phyloP scores from a whole-genome alignment of 306 rosid species.

The Styphnolobium japonicum region DNA sequence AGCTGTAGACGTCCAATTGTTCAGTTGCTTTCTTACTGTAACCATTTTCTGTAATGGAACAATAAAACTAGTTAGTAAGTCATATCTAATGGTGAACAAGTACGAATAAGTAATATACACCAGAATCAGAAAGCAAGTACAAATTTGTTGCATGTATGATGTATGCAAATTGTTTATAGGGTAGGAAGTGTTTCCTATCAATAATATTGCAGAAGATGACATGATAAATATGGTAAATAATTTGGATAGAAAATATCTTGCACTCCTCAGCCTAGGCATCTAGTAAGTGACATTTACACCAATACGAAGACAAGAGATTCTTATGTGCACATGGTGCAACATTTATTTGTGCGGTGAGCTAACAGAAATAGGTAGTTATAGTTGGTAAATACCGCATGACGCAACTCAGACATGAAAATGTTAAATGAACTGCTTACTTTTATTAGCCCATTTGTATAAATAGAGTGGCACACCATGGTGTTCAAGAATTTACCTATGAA shows the following conservation, averaged over 20 bases:
- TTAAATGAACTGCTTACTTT: too few relatives aligned
- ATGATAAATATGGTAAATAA: too few relatives aligned
- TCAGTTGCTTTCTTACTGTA: constrained; percentile 75
- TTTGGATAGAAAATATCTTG: too few relatives aligned
- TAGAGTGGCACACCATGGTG: neutral
- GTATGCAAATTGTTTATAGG: neutral
- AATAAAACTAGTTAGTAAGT: neutral
- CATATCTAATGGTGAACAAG: neutral
- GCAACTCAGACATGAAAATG: neutral
- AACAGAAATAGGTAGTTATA: neutral
- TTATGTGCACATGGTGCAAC: too few relatives aligned
- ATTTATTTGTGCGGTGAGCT: neutral
- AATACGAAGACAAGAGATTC: too few relatives aligned
- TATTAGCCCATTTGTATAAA: neutral
- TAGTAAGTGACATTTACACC: too few relatives aligned
- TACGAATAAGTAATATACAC: neutral
- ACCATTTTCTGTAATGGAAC: constrained; percentile 65
- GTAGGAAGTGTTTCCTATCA: neutral
- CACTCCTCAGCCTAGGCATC: too few relatives aligned
- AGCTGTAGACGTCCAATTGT: constrained; percentile 81
- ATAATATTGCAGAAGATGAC: neutral
- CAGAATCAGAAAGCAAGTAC: neutral
- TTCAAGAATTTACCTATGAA: neutral
- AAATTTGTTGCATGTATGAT: neutral
- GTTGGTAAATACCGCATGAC: neutral